Percentiles rank a stretch among this genome's conserved stretches.
Conservation (phyloP, 495 filamentous ascomycete species). For the Tuber aestivum region DNA sequence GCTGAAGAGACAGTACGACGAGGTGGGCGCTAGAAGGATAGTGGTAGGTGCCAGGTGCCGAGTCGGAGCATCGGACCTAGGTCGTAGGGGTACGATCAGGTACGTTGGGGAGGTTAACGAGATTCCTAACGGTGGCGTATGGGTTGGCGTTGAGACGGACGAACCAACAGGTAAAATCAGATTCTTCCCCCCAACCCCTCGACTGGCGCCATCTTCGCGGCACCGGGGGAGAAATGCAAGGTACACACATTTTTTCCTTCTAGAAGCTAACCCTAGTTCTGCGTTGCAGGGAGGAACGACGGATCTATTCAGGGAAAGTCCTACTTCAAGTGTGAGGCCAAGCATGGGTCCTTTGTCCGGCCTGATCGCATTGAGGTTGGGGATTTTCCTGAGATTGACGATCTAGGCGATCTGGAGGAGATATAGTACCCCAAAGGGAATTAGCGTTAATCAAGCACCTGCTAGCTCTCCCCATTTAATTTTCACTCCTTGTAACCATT, state of each 20-base stretch:
- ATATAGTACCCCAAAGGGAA: slow-evolving; percentile 49
- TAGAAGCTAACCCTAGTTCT: slow-evolving; percentile 16
- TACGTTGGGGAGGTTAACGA: slow-evolving; percentile 77
- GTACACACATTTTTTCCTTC: slow-evolving; percentile 20
- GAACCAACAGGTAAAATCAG: slow-evolving; percentile 38
- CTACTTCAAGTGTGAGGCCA: slow-evolving; percentile 67
- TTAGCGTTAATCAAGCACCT: not conserved
- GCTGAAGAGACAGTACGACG: slow-evolving; percentile 57
- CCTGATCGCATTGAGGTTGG: slow-evolving; percentile 86
- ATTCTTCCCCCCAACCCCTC: slow-evolving; percentile 11
- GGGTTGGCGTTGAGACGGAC: slow-evolving; percentile 62
- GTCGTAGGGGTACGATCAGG: slow-evolving; percentile 70
- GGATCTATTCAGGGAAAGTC: slow-evolving; percentile 69
- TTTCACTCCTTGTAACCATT: not conserved
- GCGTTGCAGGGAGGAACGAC: slow-evolving; percentile 67
- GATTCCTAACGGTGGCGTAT: slow-evolving; percentile 70
- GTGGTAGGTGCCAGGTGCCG: slow-evolving; percentile 59
- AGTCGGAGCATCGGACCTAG: slow-evolving; percentile 57
- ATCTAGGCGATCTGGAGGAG: slow-evolving; percentile 82
- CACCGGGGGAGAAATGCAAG: slow-evolving; percentile 18
- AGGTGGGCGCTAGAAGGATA: slow-evolving; percentile 63
- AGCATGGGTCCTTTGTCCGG: slow-evolving; percentile 79
- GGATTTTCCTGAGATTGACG: slow-evolving; percentile 69
- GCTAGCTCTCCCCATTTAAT: not conserved
- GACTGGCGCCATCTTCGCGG: slow-evolving; percentile 23